A percentile compares a stretch with the other conserved stretches of the same genome.
These are phyloP conservation scores for Amanita thiersii DNA, from an alignment of 768 basidiomycete genomes.

Conservation along the genomic window DNA sequence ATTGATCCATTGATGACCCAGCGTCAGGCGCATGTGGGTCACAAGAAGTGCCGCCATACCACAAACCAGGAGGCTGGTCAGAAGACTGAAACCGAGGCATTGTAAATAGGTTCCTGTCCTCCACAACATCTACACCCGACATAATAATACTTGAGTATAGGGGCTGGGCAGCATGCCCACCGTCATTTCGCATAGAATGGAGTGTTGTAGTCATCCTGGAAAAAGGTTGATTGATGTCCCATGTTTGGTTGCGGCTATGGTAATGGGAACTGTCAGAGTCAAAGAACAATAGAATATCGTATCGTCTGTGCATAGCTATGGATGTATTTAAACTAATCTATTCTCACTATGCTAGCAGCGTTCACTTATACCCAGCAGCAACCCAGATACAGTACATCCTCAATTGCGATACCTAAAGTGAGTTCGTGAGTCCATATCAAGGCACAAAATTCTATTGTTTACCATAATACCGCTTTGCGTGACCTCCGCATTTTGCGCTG, in stretches of 20 bases:
- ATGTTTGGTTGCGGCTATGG: conserved; percentile 1
- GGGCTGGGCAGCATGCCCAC: conserved; percentile 22
- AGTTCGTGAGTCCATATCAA: neutral
- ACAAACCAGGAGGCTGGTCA: neutral
- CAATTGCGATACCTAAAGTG: conserved; percentile 49
- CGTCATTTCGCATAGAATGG: conserved; percentile 34
- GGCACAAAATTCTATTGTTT: conserved; percentile 13
- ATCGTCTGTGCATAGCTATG: no score
- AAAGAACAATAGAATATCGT: no score
- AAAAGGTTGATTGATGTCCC: conserved; percentile 11
- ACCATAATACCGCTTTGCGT: conserved; percentile 87
- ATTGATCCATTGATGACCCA: conserved; percentile 8
- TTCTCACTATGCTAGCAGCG: neutral
- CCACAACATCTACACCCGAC: conserved; percentile 54
- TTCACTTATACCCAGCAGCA: no score
- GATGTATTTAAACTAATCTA: no score
- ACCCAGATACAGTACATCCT: conserved; percentile 7
- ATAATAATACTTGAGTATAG: conserved; percentile 49
- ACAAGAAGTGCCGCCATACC: neutral
- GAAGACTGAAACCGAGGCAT: conserved; percentile 26
- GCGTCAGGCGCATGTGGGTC: neutral
- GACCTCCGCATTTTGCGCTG: conserved; percentile 93
- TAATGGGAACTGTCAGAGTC: no score
- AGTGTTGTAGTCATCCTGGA: conserved; percentile 43
- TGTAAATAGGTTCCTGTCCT: conserved; percentile 46